phyloP scores from a whole-genome alignment of 768 basidiomycete genomes.

The Candolleomyces eurysporus region DNA sequence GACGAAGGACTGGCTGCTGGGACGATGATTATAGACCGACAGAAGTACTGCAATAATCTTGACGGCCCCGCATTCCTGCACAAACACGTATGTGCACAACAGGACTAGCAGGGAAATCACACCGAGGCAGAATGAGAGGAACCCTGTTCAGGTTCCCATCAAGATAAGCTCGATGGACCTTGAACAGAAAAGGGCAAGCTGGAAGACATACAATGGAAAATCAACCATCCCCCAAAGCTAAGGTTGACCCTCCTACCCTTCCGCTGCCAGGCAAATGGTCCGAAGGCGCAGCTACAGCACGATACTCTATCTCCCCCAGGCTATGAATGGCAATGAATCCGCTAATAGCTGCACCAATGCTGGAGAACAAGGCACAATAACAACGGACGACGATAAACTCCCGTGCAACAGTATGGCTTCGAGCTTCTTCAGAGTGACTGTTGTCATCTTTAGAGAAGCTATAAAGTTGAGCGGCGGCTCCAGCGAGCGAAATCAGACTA shows the following conservation, averaged over 20 bases:
- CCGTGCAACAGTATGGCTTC: neutral
- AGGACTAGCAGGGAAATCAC: no score
- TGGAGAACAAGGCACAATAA: neutral
- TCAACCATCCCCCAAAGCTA: neutral
- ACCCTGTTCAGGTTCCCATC: no score
- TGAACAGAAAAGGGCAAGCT: no score
- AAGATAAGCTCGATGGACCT: no score
- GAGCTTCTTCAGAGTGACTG: neutral
- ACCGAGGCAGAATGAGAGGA: no score
- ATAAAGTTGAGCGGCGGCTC: neutral
- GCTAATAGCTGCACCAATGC: constrained; percentile 19
- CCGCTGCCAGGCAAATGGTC: neutral
- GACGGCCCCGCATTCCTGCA: no score
- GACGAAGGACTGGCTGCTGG: no score
- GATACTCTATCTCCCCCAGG: constrained; percentile 19
- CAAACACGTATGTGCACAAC: no score
- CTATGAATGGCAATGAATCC: constrained; percentile 21
- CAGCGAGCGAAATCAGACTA: neutral
- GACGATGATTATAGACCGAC: no score
- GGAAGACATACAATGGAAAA: no score
- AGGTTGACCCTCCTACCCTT: neutral
- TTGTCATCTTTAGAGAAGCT: neutral
- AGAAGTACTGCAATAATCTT: no score
- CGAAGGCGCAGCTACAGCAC: constrained; percentile 7
- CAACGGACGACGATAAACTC: neutral